These are phyloP conservation scores for Lipomyces orientalis DNA, from an alignment of 805 yeast genomes.

Conservation along the genomic window DNA sequence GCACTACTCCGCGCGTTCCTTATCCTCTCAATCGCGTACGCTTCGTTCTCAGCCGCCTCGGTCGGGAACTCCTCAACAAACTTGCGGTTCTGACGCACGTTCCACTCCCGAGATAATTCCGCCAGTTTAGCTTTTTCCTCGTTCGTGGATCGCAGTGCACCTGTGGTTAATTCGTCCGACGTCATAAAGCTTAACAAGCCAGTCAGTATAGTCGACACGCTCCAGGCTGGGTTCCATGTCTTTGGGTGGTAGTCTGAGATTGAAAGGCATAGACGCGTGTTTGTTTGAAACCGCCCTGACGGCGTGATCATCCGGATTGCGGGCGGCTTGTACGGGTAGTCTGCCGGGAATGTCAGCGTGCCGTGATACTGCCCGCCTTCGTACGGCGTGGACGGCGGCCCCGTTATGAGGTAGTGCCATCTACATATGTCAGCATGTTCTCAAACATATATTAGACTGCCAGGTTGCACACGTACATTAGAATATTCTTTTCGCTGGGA, in stretches of 20 bases:
- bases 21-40: conserved; percentile 41
- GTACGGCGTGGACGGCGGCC: conserved; percentile 84
- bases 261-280: conserved; percentile 82
- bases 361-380: conserved; percentile 87
- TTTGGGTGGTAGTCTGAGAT: conserved; percentile 96
- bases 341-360: conserved; percentile 78
- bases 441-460: background rate
- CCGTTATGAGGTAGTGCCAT: conserved; percentile 87
- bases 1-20: conserved; percentile 27
- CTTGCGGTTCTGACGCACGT: conserved; percentile 63
- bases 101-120: conserved; percentile 65
- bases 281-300: conserved; percentile 82
- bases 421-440: conserved; percentile 14
- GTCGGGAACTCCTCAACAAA: conserved; percentile 75
- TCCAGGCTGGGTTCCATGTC: conserved; percentile 97
- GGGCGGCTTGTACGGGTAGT: conserved; percentile 93
- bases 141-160: conserved; percentile 72
- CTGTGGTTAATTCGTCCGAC: conserved; percentile 82
- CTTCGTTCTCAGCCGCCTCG: conserved; percentile 52
- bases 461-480: conserved; percentile 53
- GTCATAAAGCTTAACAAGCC: conserved; percentile 94
- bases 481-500: conserved; percentile 84
- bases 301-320: conserved; percentile 89
- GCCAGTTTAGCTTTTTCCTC: conserved; percentile 65
- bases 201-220: conserved; percentile 83